Evolutionary conservation across 495 filamentous ascomycete genomes (phyloP).

Genomic region (Aspergillus coremiiformis): DNA sequence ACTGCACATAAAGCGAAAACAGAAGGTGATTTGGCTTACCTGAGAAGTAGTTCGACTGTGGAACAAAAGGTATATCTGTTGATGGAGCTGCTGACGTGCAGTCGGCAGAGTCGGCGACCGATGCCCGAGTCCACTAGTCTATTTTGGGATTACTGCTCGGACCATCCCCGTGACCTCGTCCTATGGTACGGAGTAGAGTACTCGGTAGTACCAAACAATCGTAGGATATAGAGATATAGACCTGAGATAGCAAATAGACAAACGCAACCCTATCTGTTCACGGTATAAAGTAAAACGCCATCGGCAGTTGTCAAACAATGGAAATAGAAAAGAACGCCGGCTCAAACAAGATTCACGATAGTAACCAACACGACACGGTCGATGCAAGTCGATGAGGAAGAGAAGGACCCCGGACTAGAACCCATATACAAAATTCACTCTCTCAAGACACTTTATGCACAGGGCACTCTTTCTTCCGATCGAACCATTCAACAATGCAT

Average conservation of each 20-base stretch:
- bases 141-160: background rate
- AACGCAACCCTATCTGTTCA: background rate
- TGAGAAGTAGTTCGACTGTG: background rate
- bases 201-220: no score
- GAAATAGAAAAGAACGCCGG: constrained; percentile 6
- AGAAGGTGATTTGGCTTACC: background rate
- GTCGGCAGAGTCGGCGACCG: background rate
- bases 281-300: constrained; percentile 3
- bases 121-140: background rate
- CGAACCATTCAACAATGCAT: constrained; percentile 55
- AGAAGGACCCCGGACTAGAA: background rate
- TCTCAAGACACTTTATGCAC: constrained; percentile 41
- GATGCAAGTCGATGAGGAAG: background rate
- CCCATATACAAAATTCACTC: background rate
- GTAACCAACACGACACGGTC: background rate
- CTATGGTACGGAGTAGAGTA: no score
- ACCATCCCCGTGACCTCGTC: no score
- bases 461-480: constrained; percentile 47
- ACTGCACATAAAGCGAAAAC: background rate
- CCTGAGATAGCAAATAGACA: background rate
- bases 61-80: background rate
- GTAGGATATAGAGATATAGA: background rate
- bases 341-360: no score
- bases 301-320: background rate
- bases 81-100: background rate